Conservation (phyloP, 345 rosid species). For the Leavenworthia alabamica region DNA sequence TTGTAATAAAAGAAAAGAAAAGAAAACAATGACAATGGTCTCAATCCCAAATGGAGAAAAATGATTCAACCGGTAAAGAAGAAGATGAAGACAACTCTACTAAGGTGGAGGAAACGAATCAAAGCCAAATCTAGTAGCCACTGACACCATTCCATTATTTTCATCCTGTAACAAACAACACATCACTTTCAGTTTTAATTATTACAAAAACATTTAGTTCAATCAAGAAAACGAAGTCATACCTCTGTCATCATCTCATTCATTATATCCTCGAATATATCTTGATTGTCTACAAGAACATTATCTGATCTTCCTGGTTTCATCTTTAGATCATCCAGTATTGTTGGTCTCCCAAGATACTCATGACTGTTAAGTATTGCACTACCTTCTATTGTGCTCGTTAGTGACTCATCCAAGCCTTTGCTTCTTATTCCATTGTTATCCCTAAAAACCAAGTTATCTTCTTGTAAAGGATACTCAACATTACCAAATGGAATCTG, state of each 20-base stretch:
- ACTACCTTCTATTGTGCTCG: slow-evolving; percentile 30
- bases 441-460: slow-evolving; percentile 12
- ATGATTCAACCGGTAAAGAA: not conserved
- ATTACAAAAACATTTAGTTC: not conserved
- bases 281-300: slow-evolving; percentile 40
- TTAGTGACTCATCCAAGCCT: slow-evolving; percentile 34
- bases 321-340: slow-evolving; percentile 34
- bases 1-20: not conserved
- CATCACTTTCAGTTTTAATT: slow-evolving; percentile 10
- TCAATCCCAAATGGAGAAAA: not conserved
- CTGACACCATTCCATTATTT: slow-evolving; percentile 19
- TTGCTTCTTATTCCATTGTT: slow-evolving; percentile 17
- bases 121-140: slow-evolving; percentile 30
- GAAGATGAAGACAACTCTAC: not conserved
- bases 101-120: slow-evolving; percentile 31
- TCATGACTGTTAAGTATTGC: slow-evolving; percentile 28
- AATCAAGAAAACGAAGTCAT: not conserved
- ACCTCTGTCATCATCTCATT: slow-evolving; percentile 65
- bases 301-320: slow-evolving; percentile 43
- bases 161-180: slow-evolving; percentile 31
- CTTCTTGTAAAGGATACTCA: slow-evolving; percentile 19
- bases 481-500: slow-evolving; percentile 32
- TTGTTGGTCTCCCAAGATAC: slow-evolving; percentile 34
- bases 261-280: slow-evolving; percentile 65
- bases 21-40: not conserved